Conservation (phyloP, 495 filamentous ascomycete species). For the Podospora bellae-mahoneyi region DNA sequence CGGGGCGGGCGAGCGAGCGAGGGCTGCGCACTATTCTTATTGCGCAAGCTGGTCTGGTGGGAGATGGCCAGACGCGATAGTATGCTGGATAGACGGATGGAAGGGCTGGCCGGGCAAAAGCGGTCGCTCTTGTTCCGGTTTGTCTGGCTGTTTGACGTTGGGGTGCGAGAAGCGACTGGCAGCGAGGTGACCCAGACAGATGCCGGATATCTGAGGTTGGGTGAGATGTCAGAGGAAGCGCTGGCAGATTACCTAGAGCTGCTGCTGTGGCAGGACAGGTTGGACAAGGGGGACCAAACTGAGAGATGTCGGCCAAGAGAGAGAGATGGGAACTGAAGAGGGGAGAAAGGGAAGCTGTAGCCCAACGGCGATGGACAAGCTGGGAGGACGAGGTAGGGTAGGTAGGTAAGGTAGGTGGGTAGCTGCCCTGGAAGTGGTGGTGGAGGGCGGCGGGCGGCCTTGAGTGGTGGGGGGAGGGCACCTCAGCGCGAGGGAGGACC, state of each 20-base stretch:
- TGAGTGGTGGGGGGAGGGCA: neutral
- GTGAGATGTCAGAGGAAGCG: constrained; percentile 5
- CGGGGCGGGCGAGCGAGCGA: constrained; percentile 8
- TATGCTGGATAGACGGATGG: neutral
- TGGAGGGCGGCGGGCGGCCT: neutral
- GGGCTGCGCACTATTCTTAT: constrained; percentile 34
- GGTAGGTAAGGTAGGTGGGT: neutral
- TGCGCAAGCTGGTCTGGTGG: constrained; percentile 25
- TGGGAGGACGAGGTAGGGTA: neutral
- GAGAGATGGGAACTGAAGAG: constrained; percentile 1
- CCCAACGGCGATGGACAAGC: neutral
- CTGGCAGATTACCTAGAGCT: neutral
- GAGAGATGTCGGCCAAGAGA: neutral
- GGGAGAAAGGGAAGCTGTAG: constrained; percentile 4
- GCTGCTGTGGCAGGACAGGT: constrained; percentile 3
- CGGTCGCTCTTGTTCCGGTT: constrained; percentile 25
- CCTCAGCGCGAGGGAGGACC: constrained; percentile 9
- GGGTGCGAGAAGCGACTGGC: neutral
- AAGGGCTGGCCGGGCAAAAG: constrained; percentile 20
- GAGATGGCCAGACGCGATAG: neutral
- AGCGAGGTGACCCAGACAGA: neutral
- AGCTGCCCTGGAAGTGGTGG: neutral
- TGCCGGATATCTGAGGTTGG: neutral
- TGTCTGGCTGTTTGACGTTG: neutral
- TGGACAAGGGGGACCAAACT: neutral